Percentiles rank a stretch among this genome's conserved stretches.
phyloP scores from a whole-genome alignment of 75 land plant species.

The Pinus taeda region DNA sequence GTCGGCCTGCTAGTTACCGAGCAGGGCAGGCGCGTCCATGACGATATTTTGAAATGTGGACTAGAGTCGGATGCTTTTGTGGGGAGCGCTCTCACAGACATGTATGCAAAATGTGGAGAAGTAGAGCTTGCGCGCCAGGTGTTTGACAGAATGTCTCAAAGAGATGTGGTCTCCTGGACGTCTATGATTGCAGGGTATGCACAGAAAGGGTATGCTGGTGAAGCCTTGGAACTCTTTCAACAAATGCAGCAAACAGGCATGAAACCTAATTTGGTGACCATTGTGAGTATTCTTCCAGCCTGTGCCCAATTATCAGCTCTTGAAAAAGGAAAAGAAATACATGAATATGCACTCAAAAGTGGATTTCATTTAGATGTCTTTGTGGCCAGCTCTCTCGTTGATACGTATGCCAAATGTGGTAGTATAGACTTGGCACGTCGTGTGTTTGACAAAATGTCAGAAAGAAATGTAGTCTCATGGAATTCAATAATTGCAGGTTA shows the following conservation, averaged over 20 bases:
- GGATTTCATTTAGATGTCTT: conserved; percentile 24
- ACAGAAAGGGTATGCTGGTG: conserved; percentile 12
- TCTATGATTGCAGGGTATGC: conserved; percentile 24
- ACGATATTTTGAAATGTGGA: conserved; percentile 11
- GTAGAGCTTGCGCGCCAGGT: conserved; percentile 13
- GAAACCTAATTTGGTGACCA: conserved; percentile 24
- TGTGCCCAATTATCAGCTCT: not conserved
- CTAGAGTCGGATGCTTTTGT: conserved; percentile 28
- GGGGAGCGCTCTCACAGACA: conserved; percentile 27
- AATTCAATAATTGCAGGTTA: conserved; percentile 60
- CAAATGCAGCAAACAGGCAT: conserved; percentile 18
- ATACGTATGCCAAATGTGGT: conserved; percentile 76
- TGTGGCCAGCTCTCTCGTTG: conserved; percentile 46
- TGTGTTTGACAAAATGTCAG: conserved; percentile 33
- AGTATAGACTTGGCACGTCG: conserved; percentile 35
- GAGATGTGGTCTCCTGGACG: conserved; percentile 35
- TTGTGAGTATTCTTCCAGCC: conserved; percentile 11
- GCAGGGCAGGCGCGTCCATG: conserved; percentile 27
- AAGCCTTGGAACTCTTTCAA: conserved; percentile 12
- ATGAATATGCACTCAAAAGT: conserved; percentile 27
- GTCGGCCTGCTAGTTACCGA: not conserved
- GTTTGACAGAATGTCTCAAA: conserved; percentile 28
- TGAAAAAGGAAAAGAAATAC: conserved; percentile 32
- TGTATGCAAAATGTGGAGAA: conserved; percentile 36
- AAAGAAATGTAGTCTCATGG: conserved; percentile 51